A percentile compares a stretch with the other conserved stretches of the same genome.
phyloP scores from a whole-genome alignment of 768 basidiomycete genomes.

The Mycena albidolilacea region DNA sequence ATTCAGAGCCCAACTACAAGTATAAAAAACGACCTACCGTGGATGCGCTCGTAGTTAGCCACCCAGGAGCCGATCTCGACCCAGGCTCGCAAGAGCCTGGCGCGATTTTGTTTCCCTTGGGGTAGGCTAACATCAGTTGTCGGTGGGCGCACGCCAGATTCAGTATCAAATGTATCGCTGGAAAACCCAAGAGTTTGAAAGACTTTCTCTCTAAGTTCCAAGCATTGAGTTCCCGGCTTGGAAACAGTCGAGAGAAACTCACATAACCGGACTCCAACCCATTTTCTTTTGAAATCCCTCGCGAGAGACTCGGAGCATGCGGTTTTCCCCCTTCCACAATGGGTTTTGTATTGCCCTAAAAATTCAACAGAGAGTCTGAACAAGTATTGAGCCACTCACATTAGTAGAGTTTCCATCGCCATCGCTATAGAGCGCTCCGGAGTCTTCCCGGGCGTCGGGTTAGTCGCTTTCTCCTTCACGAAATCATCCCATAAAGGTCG shows the following conservation, averaged over 20 bases:
- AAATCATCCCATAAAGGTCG: slow-evolving; percentile 74
- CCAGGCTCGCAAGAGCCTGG: slow-evolving; percentile 84
- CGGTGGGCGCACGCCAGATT: slow-evolving; percentile 69
- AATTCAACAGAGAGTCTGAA: slow-evolving; percentile 30
- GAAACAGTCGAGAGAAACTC: slow-evolving; percentile 44
- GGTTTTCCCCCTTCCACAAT: slow-evolving; percentile 78
- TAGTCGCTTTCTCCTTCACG: slow-evolving; percentile 69
- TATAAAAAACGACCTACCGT: slow-evolving; percentile 52
- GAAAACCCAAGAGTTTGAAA: slow-evolving; percentile 62
- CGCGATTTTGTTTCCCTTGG: slow-evolving; percentile 66
- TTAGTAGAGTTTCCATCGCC: slow-evolving; percentile 76
- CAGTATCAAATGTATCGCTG: slow-evolving; percentile 54
- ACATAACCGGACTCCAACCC: slow-evolving; percentile 77
- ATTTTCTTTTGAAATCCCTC: slow-evolving; percentile 72
- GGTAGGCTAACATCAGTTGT: slow-evolving; percentile 61
- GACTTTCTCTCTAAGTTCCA: slow-evolving; percentile 55
- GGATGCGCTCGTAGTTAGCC: slow-evolving; percentile 65
- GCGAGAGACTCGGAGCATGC: slow-evolving; percentile 68
- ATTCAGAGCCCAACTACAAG: slow-evolving; percentile 24
- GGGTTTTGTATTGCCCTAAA: slow-evolving; percentile 78
- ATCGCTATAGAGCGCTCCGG: slow-evolving; percentile 68
- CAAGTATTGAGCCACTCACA: slow-evolving; percentile 59
- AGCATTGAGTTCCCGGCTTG: slow-evolving; percentile 17
- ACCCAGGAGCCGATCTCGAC: slow-evolving; percentile 81
- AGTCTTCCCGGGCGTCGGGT: slow-evolving; percentile 70